Evolutionary conservation across 2,329 filamentous ascomycete species (phyloP), one percentile per base, ranked within the genome.

Genomic region (Leptographium lundbergii): DNA sequence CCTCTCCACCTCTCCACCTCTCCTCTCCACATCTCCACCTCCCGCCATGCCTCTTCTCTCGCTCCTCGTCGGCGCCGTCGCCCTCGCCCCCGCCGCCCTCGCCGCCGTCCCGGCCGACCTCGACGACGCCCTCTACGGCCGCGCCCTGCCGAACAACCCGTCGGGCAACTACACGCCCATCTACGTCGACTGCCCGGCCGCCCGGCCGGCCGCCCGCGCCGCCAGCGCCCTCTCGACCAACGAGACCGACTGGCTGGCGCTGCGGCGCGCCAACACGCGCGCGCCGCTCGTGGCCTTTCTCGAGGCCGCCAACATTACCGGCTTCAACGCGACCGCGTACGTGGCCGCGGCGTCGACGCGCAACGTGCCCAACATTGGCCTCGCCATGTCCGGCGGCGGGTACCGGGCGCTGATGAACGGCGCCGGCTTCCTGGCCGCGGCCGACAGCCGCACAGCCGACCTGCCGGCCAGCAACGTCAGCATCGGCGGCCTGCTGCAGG

Each of bases 331-430:
- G n/a, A 76, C 75, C 1, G 69, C 73, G 1, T 97, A 94, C 69
- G 83, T 97, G 61, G 72, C 82, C 61, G 70, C 81, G 34, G 67
- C 57, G 61, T 25, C 39, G 6, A 10, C 39, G 6, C 39, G 64
- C 19, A 71, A 73, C 29, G 70, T 78, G 61, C 78, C 78, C 57
- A 79, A 77, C 64, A 84, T 95, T 62, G 89, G 78, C 19, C 81
- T 95, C 62, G 88, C 90, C 13, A 76, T 88, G 52, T 94, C 89
- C 0, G 90, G 90, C 14, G 91, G 91, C 68, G 91, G 91, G 42
- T 95, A 94, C 69, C 80, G 91, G 59, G 90, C 91, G n/a, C 77
- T 95, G 74, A 76, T 91, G 75, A 92, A 88, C 67, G 90, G 89
- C 45, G 91, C 86, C 19, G 91, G 91, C 61, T 86, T 86, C 51